A percentile compares a stretch with the other conserved stretches of the same genome.
Conservation (phyloP, 2,329 filamentous ascomycete genomes). For the Lachnellula cervina region DNA sequence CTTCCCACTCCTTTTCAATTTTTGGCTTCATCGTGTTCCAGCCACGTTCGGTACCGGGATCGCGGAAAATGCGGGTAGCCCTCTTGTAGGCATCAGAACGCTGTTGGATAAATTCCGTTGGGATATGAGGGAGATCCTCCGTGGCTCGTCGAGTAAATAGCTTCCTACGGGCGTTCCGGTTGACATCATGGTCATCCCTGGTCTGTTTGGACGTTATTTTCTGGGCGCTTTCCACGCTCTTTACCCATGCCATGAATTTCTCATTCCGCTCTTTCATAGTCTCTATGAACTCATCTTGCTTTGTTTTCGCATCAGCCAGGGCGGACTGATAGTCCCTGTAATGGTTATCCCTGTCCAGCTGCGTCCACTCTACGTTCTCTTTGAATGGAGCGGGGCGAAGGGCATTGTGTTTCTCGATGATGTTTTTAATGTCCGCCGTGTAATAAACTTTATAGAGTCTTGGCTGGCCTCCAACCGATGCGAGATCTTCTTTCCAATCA, state of each 20-base stretch:
- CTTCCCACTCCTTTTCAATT: constrained; percentile 25
- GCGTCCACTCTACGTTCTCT: constrained; percentile 22
- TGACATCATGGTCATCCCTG: constrained; percentile 22
- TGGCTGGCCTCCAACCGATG: constrained; percentile 16
- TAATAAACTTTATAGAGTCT: constrained; percentile 29
- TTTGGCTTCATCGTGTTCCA: constrained; percentile 30
- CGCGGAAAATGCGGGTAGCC: constrained; percentile 29
- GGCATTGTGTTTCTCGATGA: constrained; percentile 27
- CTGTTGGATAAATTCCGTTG: constrained; percentile 21
- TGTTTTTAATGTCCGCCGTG: constrained; percentile 20
- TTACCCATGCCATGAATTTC: constrained; percentile 26
- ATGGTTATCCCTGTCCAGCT: constrained; percentile 22
- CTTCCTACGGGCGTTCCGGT: constrained; percentile 22
- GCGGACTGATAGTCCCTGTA: constrained; percentile 18
- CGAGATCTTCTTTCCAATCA: constrained; percentile 23
- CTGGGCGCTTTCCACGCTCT: constrained; percentile 25
- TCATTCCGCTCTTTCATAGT: constrained; percentile 24
- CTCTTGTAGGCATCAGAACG: constrained; percentile 24
- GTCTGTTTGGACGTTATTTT: constrained; percentile 19
- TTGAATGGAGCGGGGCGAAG: constrained; percentile 21
- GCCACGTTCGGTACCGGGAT: constrained; percentile 28
- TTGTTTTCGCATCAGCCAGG: constrained; percentile 20
- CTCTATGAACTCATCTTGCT: constrained; percentile 23
- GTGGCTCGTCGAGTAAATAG: constrained; percentile 25
- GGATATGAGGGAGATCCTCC: constrained; percentile 26